Conservation (phyloP, 192 early-diverging fungal genomes). For the Coemansia javaensis region DNA sequence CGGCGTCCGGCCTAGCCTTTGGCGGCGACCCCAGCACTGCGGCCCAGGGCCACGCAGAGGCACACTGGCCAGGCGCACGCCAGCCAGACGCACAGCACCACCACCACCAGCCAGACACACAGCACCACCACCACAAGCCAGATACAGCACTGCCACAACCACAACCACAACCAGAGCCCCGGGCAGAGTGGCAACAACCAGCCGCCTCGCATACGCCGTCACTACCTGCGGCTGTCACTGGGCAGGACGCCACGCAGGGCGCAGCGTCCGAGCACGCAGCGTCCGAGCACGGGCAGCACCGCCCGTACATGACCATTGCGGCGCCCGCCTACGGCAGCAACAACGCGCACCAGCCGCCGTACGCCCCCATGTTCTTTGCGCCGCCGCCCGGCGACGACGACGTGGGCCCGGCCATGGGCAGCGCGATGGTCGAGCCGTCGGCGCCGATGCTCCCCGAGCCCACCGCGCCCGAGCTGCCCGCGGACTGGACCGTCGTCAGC, state of each 20-base stretch:
- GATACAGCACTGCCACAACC: too few relatives aligned
- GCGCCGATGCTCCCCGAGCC: slow-evolving; percentile 42
- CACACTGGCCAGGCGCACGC: too few relatives aligned
- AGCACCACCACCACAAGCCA: too few relatives aligned
- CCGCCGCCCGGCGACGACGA: slow-evolving; percentile 20
- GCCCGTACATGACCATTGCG: too few relatives aligned
- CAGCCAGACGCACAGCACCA: too few relatives aligned
- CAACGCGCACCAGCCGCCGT: neutral
- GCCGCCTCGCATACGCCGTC: too few relatives aligned
- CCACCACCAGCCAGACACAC: too few relatives aligned
- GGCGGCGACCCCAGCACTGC: neutral
- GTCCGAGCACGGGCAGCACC: neutral
- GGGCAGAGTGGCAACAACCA: too few relatives aligned
- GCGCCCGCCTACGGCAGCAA: neutral
- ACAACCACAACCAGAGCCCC: too few relatives aligned
- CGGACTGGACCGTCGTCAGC: slow-evolving; percentile 14
- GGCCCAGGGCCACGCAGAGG: neutral
- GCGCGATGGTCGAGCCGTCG: slow-evolving; percentile 35
- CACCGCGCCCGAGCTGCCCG: slow-evolving; percentile 41
- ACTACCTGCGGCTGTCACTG: too few relatives aligned
- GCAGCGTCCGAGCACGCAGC: too few relatives aligned
- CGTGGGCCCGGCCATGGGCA: neutral
- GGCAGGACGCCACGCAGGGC: too few relatives aligned
- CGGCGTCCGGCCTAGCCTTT: neutral
- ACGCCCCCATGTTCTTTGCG: slow-evolving; percentile 25